Evolutionary conservation across 805 yeast genomes (phyloP), one percentile per base, ranked within the genome.

Genomic region (Nakazawaea ishiwadae): DNA sequence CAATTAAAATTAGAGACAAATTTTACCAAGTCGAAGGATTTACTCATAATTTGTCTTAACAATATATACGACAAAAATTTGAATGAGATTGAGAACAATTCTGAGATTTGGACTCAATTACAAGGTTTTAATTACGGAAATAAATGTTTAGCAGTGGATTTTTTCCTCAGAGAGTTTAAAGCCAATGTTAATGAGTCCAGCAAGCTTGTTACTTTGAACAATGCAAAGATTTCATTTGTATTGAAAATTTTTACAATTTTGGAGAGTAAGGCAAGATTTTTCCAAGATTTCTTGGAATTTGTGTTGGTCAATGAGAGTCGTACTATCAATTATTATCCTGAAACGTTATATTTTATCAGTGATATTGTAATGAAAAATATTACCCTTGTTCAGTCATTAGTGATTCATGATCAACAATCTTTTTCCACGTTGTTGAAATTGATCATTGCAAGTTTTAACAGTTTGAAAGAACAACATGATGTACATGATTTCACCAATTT

Each of bases 191-290:
- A 26, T 11, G 31, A 27, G 37, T 44, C 23, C 40, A 73, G 57
- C 54, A 68, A 58, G 45, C 44, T 67, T 27, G 58, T 72, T 0
- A 66, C 65, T 1, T 68, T 69, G 41, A 65, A 65, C 56, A 66
- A 63, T 34, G 62, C 52, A 0, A 51, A 66, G 10, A 45, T 66
- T 16, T 59, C 58, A 12, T 7, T 37, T 5, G 23, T 31, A 24
- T 42, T 24, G 32, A 42, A 32, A 35, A 16, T 42, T 9, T 35
- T 36, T 17, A 29, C 15, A n/a, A 26, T 6, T 15, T 33, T 42
- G 34, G n/a, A 35, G 23, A 16, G 19, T 11, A 17, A 23, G n/a
- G 23, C 42, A 4, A 36, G 23, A 19, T 42, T 42, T 21, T 33
- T 42, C 30, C 27, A 35, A 26, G 37, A 31, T 15, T 32, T 42